Evolutionary conservation across 2,329 filamentous ascomycete species (phyloP).

Genomic region (Trichoderma sp.): DNA sequence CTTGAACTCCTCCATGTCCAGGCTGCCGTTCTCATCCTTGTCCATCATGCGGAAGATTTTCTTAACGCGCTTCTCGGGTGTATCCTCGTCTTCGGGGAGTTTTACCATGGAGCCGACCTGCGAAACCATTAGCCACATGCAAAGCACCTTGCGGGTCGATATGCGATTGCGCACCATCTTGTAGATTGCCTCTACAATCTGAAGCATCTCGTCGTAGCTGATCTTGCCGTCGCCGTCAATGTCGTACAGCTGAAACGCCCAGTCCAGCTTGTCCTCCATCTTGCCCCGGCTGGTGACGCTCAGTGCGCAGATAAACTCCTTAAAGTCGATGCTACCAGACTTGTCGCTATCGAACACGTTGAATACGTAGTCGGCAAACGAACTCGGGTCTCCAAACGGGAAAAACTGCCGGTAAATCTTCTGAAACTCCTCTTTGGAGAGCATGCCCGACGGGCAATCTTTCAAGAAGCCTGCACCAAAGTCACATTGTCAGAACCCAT

Average conservation of each 20-base stretch:
- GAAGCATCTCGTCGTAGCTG: constrained; percentile 97
- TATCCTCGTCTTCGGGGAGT: constrained; percentile 97
- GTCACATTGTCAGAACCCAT: not conserved
- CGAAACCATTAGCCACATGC: not conserved
- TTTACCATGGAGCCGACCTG: constrained; percentile 99
- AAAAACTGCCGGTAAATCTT: constrained; percentile 99
- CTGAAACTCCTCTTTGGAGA: constrained; percentile 98
- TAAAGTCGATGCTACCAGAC: constrained; percentile 97
- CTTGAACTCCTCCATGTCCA: constrained; percentile 98
- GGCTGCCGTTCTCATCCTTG: constrained; percentile 97
- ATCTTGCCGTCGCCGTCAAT: constrained; percentile 99
- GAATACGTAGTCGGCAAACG: constrained; percentile 98
- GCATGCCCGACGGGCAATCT: constrained; percentile 94
- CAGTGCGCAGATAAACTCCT: constrained; percentile 98
- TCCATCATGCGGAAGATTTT: constrained; percentile 99
- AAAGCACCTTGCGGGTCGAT: no score
- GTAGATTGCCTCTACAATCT: constrained; percentile 98
- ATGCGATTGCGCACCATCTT: constrained; percentile 74
- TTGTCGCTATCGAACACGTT: constrained; percentile 98
- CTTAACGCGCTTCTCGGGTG: constrained; percentile 93
- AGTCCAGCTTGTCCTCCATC: constrained; percentile 99
- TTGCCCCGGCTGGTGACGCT: constrained; percentile 96
- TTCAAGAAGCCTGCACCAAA: constrained; percentile 81
- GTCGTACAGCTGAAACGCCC: constrained; percentile 99
- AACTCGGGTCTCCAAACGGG: constrained; percentile 94